Evolutionary conservation across 1,139 yeast genomes (phyloP).

Genomic region (Sugiyamaella pinicola): DNA sequence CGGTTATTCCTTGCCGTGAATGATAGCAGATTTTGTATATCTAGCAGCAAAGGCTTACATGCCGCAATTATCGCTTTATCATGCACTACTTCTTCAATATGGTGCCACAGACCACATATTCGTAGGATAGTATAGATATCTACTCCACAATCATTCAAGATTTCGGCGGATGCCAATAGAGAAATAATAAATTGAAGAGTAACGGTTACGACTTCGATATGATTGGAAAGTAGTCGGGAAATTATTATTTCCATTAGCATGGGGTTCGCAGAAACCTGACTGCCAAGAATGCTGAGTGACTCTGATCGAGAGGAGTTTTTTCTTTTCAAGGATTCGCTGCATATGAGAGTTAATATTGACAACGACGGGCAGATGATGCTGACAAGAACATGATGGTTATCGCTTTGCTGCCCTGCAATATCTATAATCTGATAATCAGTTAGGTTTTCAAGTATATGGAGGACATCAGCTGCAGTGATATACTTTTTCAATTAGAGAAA

Average conservation of each 20-base stretch:
- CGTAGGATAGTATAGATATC: conserved; percentile 33
- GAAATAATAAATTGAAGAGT: conserved; percentile 35
- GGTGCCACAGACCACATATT: conserved; percentile 35
- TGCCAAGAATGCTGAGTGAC: conserved; percentile 28
- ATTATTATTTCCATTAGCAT: conserved; percentile 32
- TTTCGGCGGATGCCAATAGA: conserved; percentile 32
- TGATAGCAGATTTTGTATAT: conserved; percentile 36
- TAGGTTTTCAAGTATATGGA: background rate
- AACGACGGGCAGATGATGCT: conserved; percentile 36
- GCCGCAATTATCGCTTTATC: conserved; percentile 33
- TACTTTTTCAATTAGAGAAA: conserved; percentile 34
- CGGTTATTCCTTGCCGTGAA: conserved; percentile 34
- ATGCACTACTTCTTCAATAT: conserved; percentile 34
- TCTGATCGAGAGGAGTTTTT: conserved; percentile 20
- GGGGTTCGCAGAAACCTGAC: conserved; percentile 27
- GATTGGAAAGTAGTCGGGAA: conserved; percentile 30
- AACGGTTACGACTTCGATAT: conserved; percentile 33
- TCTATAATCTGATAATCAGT: conserved; percentile 25
- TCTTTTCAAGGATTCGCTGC: conserved; percentile 32
- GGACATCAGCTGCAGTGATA: background rate
- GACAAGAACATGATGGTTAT: background rate
- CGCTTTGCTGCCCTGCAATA: conserved; percentile 30
- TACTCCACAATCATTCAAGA: conserved; percentile 27
- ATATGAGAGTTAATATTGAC: conserved; percentile 34
- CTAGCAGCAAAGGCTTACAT: conserved; percentile 36